These are phyloP conservation scores for Scenedesmus sp. DNA, from an alignment of 163 green algal genomes.

Conservation along the genomic window DNA sequence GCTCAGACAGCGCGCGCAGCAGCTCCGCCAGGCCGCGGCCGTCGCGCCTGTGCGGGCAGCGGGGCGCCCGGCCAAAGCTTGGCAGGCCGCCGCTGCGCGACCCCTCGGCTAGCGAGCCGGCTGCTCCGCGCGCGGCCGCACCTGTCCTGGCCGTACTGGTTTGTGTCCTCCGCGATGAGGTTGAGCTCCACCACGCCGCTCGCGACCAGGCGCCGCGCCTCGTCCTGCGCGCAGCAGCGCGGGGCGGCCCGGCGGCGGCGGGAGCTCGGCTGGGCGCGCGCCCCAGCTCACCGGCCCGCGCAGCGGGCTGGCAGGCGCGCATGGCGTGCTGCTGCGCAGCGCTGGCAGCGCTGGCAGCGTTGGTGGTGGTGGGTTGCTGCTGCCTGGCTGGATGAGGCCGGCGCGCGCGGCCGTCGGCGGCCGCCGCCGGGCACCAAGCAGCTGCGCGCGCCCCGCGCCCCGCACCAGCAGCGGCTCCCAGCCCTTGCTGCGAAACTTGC, in stretches of 20 bases:
- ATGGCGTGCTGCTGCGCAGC: no score
- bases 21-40: slow-evolving; percentile 77
- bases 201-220: slow-evolving; percentile 79
- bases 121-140: no score
- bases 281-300: neutral
- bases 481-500: slow-evolving; percentile 70
- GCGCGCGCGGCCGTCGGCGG: no score
- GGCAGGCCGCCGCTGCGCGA: no score
- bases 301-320: no score
- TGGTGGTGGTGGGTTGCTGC: no score
- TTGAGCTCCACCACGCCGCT: slow-evolving; percentile 87
- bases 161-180: slow-evolving; percentile 95
- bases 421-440: slow-evolving; percentile 75
- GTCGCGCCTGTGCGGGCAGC: slow-evolving; percentile 61
- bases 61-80: no score
- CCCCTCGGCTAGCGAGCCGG: no score
- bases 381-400: no score
- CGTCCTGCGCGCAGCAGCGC: slow-evolving; percentile 45
- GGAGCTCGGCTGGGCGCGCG: neutral
- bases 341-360: no score
- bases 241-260: no score
- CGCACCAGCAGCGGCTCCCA: slow-evolving; percentile 58
- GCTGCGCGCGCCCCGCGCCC: no score
- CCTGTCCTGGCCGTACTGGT: slow-evolving; percentile 87
- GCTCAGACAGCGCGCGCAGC: slow-evolving; percentile 75